Conservation (phyloP, 2,329 filamentous ascomycete species). For the Eutypa lata region DNA sequence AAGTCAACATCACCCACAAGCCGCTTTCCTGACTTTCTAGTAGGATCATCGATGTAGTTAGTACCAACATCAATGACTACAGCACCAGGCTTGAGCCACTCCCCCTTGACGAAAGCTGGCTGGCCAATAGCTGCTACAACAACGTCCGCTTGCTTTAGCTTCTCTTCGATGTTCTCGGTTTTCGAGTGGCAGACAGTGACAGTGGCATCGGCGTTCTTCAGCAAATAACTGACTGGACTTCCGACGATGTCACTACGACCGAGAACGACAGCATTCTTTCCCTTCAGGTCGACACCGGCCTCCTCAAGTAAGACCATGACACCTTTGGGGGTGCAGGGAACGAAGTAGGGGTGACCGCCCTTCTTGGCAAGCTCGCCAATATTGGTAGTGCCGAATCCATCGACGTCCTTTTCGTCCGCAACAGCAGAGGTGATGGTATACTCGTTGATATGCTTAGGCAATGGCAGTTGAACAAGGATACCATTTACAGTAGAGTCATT, state of each 20-base stretch:
- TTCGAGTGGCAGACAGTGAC: conserved; percentile 95
- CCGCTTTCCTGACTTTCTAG: conserved; percentile 87
- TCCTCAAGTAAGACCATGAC: conserved; percentile 90
- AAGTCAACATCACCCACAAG: conserved; percentile 96
- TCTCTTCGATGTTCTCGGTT: conserved; percentile 68
- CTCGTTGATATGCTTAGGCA: conserved; percentile 88
- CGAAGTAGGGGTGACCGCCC: conserved; percentile 83
- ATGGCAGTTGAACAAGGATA: conserved; percentile 87
- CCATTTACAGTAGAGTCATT: conserved; percentile 83
- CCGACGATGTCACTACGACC: conserved; percentile 97
- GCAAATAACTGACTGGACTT: conserved; percentile 90
- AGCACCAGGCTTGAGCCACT: conserved; percentile 92
- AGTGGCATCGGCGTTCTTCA: conserved; percentile 94
- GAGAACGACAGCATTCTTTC: conserved; percentile 92
- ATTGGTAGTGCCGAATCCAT: conserved; percentile 91
- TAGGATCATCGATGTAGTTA: conserved; percentile 86
- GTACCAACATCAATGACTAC: conserved; percentile 97
- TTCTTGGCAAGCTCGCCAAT: conserved; percentile 97
- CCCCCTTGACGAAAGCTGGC: conserved; percentile 84
- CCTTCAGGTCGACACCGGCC: conserved; percentile 75
- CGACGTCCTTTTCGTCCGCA: conserved; percentile 91
- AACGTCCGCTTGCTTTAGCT: conserved; percentile 83
- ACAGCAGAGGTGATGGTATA: conserved; percentile 88
- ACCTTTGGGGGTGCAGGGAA: conserved; percentile 94
- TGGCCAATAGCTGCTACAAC: conserved; percentile 89